Percentiles rank a stretch among this genome's conserved stretches.
Evolutionary conservation across 2,329 filamentous ascomycete species (phyloP).

Genomic region (Xylaria digitata): DNA sequence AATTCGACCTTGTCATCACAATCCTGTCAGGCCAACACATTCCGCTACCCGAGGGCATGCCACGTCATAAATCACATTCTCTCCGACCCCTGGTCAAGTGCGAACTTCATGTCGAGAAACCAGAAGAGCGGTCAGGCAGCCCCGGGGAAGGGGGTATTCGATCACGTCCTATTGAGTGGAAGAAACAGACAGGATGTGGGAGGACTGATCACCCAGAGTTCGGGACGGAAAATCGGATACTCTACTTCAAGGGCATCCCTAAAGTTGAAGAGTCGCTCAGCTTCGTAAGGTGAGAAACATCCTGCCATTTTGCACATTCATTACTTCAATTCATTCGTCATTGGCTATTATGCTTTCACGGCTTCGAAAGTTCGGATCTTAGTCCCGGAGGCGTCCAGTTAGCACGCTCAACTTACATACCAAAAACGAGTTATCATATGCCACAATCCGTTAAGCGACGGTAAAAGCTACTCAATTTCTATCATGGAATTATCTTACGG

Average conservation of each 20-base stretch:
- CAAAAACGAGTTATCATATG: conserved; percentile 44
- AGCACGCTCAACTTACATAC: conserved; percentile 36
- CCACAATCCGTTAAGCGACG: conserved; percentile 44
- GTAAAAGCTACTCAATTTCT: conserved; percentile 4
- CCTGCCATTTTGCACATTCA: conserved; percentile 23
- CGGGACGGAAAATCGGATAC: conserved; percentile 59
- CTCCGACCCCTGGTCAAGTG: conserved; percentile 82
- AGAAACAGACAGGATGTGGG: conserved; percentile 66
- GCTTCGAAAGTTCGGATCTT: conserved; percentile 37
- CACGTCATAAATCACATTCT: conserved; percentile 62
- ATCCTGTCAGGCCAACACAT: conserved; percentile 82
- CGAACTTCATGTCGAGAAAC: conserved; percentile 81
- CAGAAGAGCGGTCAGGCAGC: conserved; percentile 52
- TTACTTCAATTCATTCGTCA: conserved; percentile 22
- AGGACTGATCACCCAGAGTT: conserved; percentile 74
- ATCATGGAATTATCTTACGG: not conserved
- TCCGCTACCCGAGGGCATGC: conserved; percentile 64
- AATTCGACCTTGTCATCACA: conserved; percentile 75
- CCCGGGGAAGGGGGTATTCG: conserved; percentile 56
- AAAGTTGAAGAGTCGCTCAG: conserved; percentile 75
- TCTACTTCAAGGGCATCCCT: conserved; percentile 68
- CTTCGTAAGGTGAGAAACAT: conserved; percentile 73
- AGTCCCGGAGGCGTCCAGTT: conserved; percentile 33
- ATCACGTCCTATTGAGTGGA: conserved; percentile 68
- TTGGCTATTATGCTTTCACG: conserved; percentile 23